Evolutionary conservation across 1,284 basidiomycete genomes (phyloP), one percentile per base, ranked within the genome.

Genomic region (Bondarzewia mesenterica): DNA sequence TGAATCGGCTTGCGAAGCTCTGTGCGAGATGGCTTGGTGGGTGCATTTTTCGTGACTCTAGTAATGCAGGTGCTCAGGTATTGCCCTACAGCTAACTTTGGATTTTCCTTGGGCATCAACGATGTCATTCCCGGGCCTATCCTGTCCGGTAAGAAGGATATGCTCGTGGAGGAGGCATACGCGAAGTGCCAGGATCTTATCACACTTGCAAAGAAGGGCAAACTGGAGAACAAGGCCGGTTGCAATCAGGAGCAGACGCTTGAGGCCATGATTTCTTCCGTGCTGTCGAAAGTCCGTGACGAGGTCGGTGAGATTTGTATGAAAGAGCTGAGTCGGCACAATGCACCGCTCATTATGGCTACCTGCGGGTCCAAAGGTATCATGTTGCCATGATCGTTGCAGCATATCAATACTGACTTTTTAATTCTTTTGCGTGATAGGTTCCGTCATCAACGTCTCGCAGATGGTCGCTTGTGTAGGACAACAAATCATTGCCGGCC

Each of bases 381-480:
- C n/a, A n/a, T n/a, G n/a, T n/a, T n/a, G n/a, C n/a, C n/a, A n/a
- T n/a, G n/a, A n/a, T n/a, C n/a, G n/a, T 41, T n/a, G 21, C 1
- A 20, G 14, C 8, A 48, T 32, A 40, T 43, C 15, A 21, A 48
- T 42, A 18, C 25, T 32, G 35, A 46, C 8, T 40, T 7, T 40
- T 22, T n/a, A 12, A 10, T n/a, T 1, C 46, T 22, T n/a, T n/a
- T n/a, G n/a, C n/a, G n/a, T 7, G 14, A 25, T 20, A 95, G 93
- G 95, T 65, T 98, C 95, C 59, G 92, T 94, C 56, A 97, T 99
- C 71, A 99, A 99, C 67, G 96, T 99, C 51, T 96, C 93, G 12
- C 96, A 99, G 71, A 99, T 99, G 96, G 96, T 99, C 50, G 96
- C 96, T 57, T 97, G 94, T 80, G 96, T 99, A 57, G 96, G 96